Evolutionary conservation across 352 stramenopile species (phyloP).

Genomic region (Phytophthora cactorum): DNA sequence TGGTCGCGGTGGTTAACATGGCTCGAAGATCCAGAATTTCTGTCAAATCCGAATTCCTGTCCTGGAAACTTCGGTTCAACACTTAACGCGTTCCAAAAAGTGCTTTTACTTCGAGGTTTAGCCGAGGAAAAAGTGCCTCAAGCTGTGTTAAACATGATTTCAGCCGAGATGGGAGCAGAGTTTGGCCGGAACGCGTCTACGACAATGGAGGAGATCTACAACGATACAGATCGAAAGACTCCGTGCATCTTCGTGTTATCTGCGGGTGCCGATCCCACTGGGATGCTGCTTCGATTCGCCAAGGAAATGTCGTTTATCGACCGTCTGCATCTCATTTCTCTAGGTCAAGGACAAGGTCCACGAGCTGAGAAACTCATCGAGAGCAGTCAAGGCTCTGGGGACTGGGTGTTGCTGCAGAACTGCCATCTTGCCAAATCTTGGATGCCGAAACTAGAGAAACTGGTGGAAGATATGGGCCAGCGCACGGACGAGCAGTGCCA

Average conservation of each 20-base stretch:
- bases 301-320: slow-evolving; percentile 90
- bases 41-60: slow-evolving; percentile 41
- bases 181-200: slow-evolving; percentile 87
- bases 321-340: slow-evolving; percentile 91
- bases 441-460: slow-evolving; percentile 93
- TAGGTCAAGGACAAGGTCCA: slow-evolving; percentile 93
- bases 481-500: slow-evolving; percentile 58
- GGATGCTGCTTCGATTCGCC: slow-evolving; percentile 93
- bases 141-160: slow-evolving; percentile 87
- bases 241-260: slow-evolving; percentile 95
- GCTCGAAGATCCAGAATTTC: slow-evolving; percentile 55
- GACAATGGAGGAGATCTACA: slow-evolving; percentile 95
- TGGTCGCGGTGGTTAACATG: slow-evolving; percentile 68
- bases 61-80: slow-evolving; percentile 47
- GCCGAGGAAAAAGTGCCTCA: slow-evolving; percentile 92
- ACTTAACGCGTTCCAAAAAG: slow-evolving; percentile 76
- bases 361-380: slow-evolving; percentile 92
- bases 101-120: slow-evolving; percentile 79
- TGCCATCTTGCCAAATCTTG: slow-evolving; percentile 95
- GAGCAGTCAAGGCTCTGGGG: slow-evolving; percentile 73
- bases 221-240: slow-evolving; percentile 90
- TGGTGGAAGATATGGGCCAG: slow-evolving; percentile 88
- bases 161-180: slow-evolving; percentile 79
- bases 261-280: slow-evolving; percentile 91
- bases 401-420: slow-evolving; percentile 96